Percentiles rank a stretch among this genome's conserved stretches.
phyloP scores from a whole-genome alignment of 306 rosid genomes.

The Boehmeria nivea region DNA sequence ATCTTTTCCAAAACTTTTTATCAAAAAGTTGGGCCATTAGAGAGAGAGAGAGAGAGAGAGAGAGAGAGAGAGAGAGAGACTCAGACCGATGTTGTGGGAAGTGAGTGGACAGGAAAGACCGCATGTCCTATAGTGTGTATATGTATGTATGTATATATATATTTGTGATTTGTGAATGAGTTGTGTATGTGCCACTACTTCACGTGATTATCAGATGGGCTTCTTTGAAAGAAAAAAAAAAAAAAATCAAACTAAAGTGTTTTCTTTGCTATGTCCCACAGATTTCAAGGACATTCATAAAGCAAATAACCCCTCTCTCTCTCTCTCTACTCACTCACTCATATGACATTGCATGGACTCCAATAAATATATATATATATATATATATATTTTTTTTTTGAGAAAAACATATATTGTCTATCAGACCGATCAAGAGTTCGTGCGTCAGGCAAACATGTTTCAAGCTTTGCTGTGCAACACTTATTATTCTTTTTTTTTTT shows the following conservation, averaged over 20 bases:
- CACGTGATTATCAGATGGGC: slow-evolving; percentile 70
- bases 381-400: neutral
- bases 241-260: neutral
- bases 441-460: slow-evolving; percentile 7
- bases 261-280: neutral
- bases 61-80: slow-evolving; percentile 20
- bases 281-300: neutral
- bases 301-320: neutral
- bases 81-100: slow-evolving; percentile 36
- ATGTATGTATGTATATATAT: no score
- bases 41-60: slow-evolving; percentile 28
- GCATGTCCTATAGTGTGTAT: no score
- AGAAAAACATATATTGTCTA: neutral
- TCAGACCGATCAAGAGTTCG: neutral
- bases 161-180: no score
- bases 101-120: slow-evolving; percentile 38
- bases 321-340: no score
- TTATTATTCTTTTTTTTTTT: no score
- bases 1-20: slow-evolving; percentile 42
- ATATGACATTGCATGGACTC: no score
- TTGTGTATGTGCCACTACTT: slow-evolving; percentile 46
- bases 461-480: neutral
- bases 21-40: slow-evolving; percentile 51
- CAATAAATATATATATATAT: neutral
- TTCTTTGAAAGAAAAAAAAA: neutral